Evolutionary conservation across 495 filamentous ascomycete species (phyloP).

Genomic region (Xylaria palmicola): DNA sequence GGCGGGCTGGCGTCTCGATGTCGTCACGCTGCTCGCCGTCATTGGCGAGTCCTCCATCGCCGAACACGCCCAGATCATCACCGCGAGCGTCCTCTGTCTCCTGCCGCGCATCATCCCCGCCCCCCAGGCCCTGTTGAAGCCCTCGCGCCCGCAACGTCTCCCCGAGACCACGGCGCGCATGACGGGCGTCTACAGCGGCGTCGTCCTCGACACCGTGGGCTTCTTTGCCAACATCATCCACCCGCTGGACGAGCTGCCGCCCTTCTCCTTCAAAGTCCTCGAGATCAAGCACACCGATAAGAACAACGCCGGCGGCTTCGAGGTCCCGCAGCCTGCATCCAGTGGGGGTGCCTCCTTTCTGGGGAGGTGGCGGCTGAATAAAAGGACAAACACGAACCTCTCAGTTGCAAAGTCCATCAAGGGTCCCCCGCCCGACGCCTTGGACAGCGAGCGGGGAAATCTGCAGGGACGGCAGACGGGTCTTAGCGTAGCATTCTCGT

Average conservation of each 20-base stretch:
- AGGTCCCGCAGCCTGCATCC: conserved; percentile 1
- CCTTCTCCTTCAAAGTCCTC: conserved; percentile 48
- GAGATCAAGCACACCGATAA: conserved; percentile 43
- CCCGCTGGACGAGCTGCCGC: conserved; percentile 47
- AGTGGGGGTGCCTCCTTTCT: background rate
- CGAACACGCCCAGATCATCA: conserved; percentile 56
- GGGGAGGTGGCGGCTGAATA: background rate
- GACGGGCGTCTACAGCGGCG: conserved; percentile 58
- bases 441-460: background rate
- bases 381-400: background rate
- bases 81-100: conserved; percentile 53
- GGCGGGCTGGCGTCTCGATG: conserved; percentile 55
- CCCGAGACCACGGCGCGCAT: conserved; percentile 53
- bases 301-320: conserved; percentile 23
- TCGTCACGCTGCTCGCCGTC: conserved; percentile 62
- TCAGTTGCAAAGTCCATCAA: background rate
- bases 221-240: conserved; percentile 64
- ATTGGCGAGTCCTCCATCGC: conserved; percentile 60
- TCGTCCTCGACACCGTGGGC: conserved; percentile 52
- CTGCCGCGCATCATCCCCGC: conserved; percentile 67
- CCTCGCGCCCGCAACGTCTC: conserved; percentile 56
- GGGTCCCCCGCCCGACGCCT: conserved; percentile 8
- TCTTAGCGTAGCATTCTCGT: background rate
- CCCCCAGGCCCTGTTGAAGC: conserved; percentile 61
- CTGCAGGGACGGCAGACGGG: conserved; percentile 10